Conservation (phyloP, 2,329 filamentous ascomycete species). For the Pseudocercospora musae region DNA sequence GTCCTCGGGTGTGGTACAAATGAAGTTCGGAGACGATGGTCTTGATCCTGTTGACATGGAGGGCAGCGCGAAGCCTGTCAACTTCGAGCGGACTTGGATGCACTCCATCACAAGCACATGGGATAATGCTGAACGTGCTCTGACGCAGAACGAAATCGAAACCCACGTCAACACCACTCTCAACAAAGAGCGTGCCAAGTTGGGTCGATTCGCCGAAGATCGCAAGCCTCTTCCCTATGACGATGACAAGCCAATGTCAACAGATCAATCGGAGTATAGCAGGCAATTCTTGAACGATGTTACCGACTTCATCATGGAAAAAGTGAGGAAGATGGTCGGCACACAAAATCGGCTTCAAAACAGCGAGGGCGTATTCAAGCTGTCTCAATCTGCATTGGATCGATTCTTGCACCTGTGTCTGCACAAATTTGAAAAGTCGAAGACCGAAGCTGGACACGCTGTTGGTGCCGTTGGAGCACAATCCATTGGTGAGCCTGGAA, state of each 20-base stretch:
- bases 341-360: slow-evolving; percentile 25
- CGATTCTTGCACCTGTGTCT: slow-evolving; percentile 79
- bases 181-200: slow-evolving; percentile 62
- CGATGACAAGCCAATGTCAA: slow-evolving; percentile 67
- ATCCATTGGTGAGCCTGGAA: slow-evolving; percentile 96
- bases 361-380: slow-evolving; percentile 69
- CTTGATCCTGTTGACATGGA: slow-evolving; percentile 98
- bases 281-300: slow-evolving; percentile 79
- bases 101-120: slow-evolving; percentile 75
- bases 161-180: slow-evolving; percentile 66
- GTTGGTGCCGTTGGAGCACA: slow-evolving; percentile 95
- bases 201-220: slow-evolving; percentile 38
- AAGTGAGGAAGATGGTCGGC: slow-evolving; percentile 30
- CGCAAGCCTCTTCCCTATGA: slow-evolving; percentile 58
- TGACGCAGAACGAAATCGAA: slow-evolving; percentile 72
- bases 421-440: slow-evolving; percentile 84
- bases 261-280: slow-evolving; percentile 64
- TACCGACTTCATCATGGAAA: slow-evolving; percentile 59
- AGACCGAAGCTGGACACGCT: slow-evolving; percentile 90
- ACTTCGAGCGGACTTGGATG: slow-evolving; percentile 87
- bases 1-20: slow-evolving; percentile 83
- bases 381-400: slow-evolving; percentile 66
- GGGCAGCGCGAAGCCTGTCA: slow-evolving; percentile 83
- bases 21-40: slow-evolving; percentile 94
- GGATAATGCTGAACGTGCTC: slow-evolving; percentile 68